A percentile compares a stretch with the other conserved stretches of the same genome.
Evolutionary conservation across 2,329 filamentous ascomycete species (phyloP).

Genomic region (Neoscytalidium dimidiatum): DNA sequence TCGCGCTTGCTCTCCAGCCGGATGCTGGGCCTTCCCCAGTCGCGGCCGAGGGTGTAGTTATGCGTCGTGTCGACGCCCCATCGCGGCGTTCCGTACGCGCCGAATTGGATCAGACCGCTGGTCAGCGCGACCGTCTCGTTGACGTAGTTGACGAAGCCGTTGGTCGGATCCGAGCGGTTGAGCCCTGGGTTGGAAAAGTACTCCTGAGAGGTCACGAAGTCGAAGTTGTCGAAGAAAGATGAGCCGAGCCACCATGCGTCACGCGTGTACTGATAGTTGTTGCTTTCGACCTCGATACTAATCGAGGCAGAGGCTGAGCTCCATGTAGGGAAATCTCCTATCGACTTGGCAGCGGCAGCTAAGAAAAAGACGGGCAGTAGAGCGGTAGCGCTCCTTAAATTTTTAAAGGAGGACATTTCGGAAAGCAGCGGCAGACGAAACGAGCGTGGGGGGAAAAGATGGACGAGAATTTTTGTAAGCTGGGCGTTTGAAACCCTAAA

Average conservation of each 20-base stretch:
- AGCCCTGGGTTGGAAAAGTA: background rate
- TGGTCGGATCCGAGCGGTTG: slow-evolving; percentile 30
- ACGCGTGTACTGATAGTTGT: background rate
- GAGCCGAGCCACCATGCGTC: background rate
- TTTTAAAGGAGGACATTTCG: too few relatives aligned
- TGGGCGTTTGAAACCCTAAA: too few relatives aligned
- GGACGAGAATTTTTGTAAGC: too few relatives aligned
- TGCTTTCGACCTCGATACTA: background rate
- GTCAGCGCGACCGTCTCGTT: slow-evolving; percentile 35
- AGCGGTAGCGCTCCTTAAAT: background rate
- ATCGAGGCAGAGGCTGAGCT: background rate
- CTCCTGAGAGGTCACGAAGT: slow-evolving; percentile 36
- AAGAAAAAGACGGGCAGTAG: background rate
- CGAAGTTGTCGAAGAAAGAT: slow-evolving; percentile 47
- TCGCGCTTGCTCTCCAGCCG: slow-evolving; percentile 38
- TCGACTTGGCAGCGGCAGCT: background rate
- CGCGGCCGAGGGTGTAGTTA: slow-evolving; percentile 42
- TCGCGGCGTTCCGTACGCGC: slow-evolving; percentile 21
- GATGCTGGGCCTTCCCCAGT: slow-evolving; percentile 32
- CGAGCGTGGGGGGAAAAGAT: too few relatives aligned
- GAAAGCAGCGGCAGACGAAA: too few relatives aligned
- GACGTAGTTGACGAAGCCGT: slow-evolving; percentile 44
- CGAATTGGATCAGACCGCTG: slow-evolving; percentile 34
- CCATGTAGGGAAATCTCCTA: background rate
- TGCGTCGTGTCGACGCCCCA: slow-evolving; percentile 39